These are phyloP conservation scores for Plasmodium gallinaceum DNA, from an alignment of 169 alveolate genomes.

Conservation along the genomic window DNA sequence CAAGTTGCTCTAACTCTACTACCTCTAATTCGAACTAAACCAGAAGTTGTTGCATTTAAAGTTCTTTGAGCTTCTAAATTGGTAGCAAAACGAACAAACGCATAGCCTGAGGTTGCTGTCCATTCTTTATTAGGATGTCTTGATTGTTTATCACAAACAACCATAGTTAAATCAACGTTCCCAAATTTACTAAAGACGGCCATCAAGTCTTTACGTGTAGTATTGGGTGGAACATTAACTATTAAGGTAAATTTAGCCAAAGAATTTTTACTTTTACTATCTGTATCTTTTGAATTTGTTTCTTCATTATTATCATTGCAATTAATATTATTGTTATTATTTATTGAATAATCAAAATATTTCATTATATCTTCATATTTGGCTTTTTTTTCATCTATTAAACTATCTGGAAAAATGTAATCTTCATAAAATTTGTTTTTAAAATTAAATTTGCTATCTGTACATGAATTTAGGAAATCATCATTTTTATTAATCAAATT, in stretches of 20 bases:
- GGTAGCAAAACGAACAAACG: conserved; percentile 81
- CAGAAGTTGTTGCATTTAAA: conserved; percentile 76
- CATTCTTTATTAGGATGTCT: conserved; percentile 84
- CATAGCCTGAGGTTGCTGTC: conserved; percentile 85
- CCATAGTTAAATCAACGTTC: conserved; percentile 81
- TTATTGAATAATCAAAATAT: too few species aligned
- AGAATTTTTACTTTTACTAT: conserved; percentile 3
- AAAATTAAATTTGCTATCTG: neutral
- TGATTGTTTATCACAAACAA: conserved; percentile 81
- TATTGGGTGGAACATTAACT: conserved; percentile 82
- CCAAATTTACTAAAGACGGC: conserved; percentile 80
- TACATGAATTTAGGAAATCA: neutral
- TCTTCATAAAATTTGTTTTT: neutral
- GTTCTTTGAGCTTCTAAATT: conserved; percentile 78
- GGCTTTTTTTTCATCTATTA: neutral
- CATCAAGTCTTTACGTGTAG: conserved; percentile 79
- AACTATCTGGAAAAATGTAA: neutral
- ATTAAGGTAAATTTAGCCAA: conserved; percentile 78
- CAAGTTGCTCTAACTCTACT: conserved; percentile 82
- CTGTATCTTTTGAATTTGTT: conserved; percentile 2
- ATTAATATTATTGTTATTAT: too few species aligned
- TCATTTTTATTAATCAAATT: neutral
- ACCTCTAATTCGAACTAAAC: conserved; percentile 79
- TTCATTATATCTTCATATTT: too few species aligned
- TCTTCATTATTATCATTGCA: neutral